Evolutionary conservation across 139 green algal genomes (phyloP).

Genomic region (Chlorella ohadii): DNA sequence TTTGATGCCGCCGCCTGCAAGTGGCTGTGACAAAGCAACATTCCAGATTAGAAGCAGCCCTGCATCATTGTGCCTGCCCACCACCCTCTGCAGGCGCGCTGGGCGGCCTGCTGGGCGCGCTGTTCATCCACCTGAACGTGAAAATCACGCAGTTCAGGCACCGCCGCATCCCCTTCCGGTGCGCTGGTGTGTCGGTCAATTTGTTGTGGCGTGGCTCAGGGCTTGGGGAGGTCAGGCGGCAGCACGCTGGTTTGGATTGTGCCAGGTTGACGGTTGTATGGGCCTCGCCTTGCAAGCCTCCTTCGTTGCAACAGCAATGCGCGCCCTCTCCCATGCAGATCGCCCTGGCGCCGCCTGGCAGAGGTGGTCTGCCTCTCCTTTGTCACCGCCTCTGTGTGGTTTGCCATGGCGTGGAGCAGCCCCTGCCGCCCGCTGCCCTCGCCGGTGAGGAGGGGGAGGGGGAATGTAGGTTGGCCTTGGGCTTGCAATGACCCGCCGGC

Average conservation of each 20-base stretch:
- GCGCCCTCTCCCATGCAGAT: no score
- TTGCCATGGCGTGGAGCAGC: slow-evolving; percentile 51
- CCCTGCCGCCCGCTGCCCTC: slow-evolving; percentile 59
- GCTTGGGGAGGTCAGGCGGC: no score
- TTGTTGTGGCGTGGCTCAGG: not conserved
- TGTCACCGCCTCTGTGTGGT: slow-evolving; percentile 62
- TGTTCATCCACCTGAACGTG: slow-evolving; percentile 35
- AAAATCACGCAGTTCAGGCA: slow-evolving; percentile 28
- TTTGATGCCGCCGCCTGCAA: no score
- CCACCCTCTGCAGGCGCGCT: slow-evolving; percentile 8
- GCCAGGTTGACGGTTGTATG: no score
- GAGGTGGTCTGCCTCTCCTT: slow-evolving; percentile 66
- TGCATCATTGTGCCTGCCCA: no score
- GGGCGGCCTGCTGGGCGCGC: slow-evolving; percentile 27
- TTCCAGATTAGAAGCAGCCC: no score
- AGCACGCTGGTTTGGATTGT: no score
- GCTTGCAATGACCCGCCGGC: no score
- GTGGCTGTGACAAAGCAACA: no score
- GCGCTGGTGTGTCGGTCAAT: not conserved
- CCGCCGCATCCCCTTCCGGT: slow-evolving; percentile 26
- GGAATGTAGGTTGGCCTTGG: no score
- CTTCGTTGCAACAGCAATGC: no score
- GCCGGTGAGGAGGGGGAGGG: not conserved
- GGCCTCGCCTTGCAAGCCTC: no score
- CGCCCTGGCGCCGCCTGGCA: slow-evolving; percentile 38